Conservation (phyloP, 768 basidiomycete species). For the Nidula microcarpa region DNA sequence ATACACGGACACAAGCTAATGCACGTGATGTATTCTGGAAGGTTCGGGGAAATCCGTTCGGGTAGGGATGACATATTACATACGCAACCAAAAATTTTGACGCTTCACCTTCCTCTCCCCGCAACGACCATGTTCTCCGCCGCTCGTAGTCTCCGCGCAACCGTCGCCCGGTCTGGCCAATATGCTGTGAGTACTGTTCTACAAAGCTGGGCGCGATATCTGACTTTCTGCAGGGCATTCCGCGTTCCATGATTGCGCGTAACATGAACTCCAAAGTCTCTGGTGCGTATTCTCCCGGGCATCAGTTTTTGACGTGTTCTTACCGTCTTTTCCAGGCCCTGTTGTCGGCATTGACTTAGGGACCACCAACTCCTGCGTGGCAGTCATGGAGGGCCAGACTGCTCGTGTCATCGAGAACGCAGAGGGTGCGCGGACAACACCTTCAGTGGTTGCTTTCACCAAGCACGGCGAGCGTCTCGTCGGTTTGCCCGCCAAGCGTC, state of each 20-base stretch:
- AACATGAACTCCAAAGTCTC: slow-evolving; percentile 96
- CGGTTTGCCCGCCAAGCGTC: not conserved
- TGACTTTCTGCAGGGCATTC: slow-evolving; percentile 44
- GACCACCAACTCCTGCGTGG: slow-evolving; percentile 88
- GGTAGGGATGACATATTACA: slow-evolving; percentile 29
- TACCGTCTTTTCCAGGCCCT: slow-evolving; percentile 47
- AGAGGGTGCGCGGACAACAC: slow-evolving; percentile 96
- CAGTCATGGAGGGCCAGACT: slow-evolving; percentile 94
- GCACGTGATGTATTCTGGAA: not conserved
- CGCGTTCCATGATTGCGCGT: slow-evolving; percentile 75
- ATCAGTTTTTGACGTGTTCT: too few relatives aligned
- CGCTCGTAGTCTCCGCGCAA: slow-evolving; percentile 60
- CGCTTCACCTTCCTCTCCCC: slow-evolving; percentile 34
- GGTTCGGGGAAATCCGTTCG: slow-evolving; percentile 36
- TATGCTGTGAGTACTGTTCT: slow-evolving; percentile 49
- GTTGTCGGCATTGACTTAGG: slow-evolving; percentile 98
- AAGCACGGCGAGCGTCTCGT: slow-evolving; percentile 19
- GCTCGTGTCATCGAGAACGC: slow-evolving; percentile 96
- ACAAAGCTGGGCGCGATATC: slow-evolving; percentile 5
- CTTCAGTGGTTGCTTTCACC: slow-evolving; percentile 97
- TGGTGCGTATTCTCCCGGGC: slow-evolving; percentile 41
- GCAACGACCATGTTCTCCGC: slow-evolving; percentile 68
- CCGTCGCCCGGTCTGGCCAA: slow-evolving; percentile 56
- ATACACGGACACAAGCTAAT: too few relatives aligned
- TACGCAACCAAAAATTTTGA: slow-evolving; percentile 41